Percentiles rank a stretch among this genome's conserved stretches.
These are phyloP conservation scores for Botrytis galanthina DNA, from an alignment of 2,329 filamentous ascomycete species.

Conservation along the genomic window DNA sequence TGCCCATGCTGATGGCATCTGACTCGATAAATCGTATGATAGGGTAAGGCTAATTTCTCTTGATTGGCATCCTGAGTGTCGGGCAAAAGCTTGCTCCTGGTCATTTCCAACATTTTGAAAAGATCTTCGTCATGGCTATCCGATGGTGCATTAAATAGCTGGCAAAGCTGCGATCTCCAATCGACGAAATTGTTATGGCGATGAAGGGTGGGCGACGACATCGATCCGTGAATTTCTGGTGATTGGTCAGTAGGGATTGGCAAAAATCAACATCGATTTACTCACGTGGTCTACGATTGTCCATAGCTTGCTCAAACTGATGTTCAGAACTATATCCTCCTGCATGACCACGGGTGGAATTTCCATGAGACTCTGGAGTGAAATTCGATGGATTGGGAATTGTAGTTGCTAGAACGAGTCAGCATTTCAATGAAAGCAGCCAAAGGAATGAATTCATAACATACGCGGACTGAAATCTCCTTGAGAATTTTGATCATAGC, in stretches of 20 bases:
- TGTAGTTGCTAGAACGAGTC: constrained; percentile 9
- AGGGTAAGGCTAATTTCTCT: constrained; percentile 15
- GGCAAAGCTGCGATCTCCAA: constrained; percentile 19
- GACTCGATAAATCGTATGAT: constrained; percentile 20
- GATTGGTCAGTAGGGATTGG: neutral
- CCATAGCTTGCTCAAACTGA: constrained; percentile 15
- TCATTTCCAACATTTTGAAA: constrained; percentile 18
- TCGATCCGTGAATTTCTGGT: constrained; percentile 13
- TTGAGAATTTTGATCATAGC: constrained; percentile 14
- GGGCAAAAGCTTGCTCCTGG: constrained; percentile 9
- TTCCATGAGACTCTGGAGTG: constrained; percentile 21
- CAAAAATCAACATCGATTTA: neutral
- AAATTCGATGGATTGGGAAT: constrained; percentile 17
- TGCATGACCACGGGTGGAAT: constrained; percentile 13
- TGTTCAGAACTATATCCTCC: constrained; percentile 15
- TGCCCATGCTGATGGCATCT: constrained; percentile 7
- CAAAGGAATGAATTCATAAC: neutral
- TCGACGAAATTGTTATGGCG: constrained; percentile 12
- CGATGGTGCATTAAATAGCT: constrained; percentile 16
- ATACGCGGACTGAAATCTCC: constrained; percentile 19
- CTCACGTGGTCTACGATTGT: constrained; percentile 16
- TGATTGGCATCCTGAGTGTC: neutral
- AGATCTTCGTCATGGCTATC: constrained; percentile 20
- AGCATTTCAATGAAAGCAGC: neutral
- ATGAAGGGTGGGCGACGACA: constrained; percentile 16